Conservation (phyloP, 2,329 filamentous ascomycete species). For the Hymenoscyphus repandus region DNA sequence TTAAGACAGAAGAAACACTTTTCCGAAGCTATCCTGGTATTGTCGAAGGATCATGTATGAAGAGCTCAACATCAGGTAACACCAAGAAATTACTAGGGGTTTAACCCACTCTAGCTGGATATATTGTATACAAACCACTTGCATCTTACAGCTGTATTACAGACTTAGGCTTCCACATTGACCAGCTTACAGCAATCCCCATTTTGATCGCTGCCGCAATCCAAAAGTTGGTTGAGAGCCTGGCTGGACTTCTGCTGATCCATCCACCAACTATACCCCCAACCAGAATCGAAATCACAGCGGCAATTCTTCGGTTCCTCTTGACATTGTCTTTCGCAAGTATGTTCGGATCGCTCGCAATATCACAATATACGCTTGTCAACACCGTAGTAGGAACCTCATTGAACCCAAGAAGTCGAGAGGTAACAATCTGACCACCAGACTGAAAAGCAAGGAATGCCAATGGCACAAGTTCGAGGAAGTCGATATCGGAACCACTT, state of each 20-base stretch:
- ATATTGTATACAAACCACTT: not conserved
- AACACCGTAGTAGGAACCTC: slow-evolving; percentile 73
- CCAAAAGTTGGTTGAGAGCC: slow-evolving; percentile 47
- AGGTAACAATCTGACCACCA: slow-evolving; percentile 72
- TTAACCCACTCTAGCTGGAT: too few relatives aligned
- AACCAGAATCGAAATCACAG: slow-evolving; percentile 45
- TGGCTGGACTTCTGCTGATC: slow-evolving; percentile 46
- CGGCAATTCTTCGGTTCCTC: slow-evolving; percentile 46
- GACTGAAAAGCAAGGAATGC: slow-evolving; percentile 61
- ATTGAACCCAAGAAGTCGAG: slow-evolving; percentile 62
- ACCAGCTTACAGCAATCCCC: slow-evolving; percentile 51
- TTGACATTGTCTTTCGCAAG: slow-evolving; percentile 43
- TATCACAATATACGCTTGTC: slow-evolving; percentile 76
- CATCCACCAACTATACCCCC: slow-evolving; percentile 51
- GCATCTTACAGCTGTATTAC: slow-evolving; percentile 4
- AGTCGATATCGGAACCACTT: slow-evolving; percentile 29
- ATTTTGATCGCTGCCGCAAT: slow-evolving; percentile 44
- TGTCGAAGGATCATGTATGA: too few relatives aligned
- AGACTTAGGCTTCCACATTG: slow-evolving; percentile 47
- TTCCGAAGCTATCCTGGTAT: too few relatives aligned
- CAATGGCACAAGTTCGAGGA: slow-evolving; percentile 41
- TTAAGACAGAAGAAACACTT: too few relatives aligned
- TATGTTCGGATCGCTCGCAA: slow-evolving; percentile 63
- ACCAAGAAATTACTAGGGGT: too few relatives aligned
- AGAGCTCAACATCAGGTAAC: too few relatives aligned